Percentiles rank a stretch among this genome's conserved stretches.
These are phyloP conservation scores for Myxozyma sirexii DNA, from an alignment of 805 yeast genomes.

Conservation along the genomic window DNA sequence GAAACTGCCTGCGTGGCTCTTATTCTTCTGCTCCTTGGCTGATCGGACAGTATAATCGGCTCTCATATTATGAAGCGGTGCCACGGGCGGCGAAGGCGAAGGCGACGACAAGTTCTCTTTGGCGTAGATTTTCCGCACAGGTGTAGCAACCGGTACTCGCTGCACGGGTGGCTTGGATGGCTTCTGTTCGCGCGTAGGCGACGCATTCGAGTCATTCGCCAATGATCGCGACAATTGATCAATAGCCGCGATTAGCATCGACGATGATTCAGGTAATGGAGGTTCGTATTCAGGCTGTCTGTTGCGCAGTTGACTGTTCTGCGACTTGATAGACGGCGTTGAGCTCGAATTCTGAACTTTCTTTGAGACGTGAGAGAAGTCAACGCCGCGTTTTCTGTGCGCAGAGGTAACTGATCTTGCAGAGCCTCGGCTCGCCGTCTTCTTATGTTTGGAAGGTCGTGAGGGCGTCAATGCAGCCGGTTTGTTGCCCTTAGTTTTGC, in stretches of 20 bases:
- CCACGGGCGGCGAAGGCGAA: neutral
- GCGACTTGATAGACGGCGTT: constrained; percentile 14
- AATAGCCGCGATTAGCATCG: constrained; percentile 17
- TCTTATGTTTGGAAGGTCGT: constrained; percentile 19
- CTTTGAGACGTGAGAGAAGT: constrained; percentile 23
- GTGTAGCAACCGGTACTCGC: neutral
- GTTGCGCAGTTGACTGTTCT: neutral
- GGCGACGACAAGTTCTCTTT: no score
- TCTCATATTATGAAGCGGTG: neutral
- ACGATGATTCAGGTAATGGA: constrained; percentile 25
- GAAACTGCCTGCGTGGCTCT: neutral
- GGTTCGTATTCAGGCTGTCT: constrained; percentile 10
- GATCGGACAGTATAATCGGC: constrained; percentile 16
- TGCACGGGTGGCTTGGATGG: no score
- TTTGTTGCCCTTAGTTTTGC: neutral
- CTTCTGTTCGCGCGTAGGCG: neutral
- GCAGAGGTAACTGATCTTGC: constrained; percentile 18
- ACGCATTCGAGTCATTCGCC: neutral
- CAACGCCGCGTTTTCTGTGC: constrained; percentile 26
- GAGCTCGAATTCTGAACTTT: constrained; percentile 13
- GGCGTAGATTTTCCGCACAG: neutral
- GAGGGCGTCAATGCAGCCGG: constrained; percentile 14
- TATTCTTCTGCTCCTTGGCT: constrained; percentile 16
- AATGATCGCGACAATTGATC: constrained; percentile 13
- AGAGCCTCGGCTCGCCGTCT: constrained; percentile 20